These are phyloP conservation scores for Pseudocercospora pini-densiflorae DNA, from an alignment of 2,329 filamentous ascomycete species.

Conservation along the genomic window DNA sequence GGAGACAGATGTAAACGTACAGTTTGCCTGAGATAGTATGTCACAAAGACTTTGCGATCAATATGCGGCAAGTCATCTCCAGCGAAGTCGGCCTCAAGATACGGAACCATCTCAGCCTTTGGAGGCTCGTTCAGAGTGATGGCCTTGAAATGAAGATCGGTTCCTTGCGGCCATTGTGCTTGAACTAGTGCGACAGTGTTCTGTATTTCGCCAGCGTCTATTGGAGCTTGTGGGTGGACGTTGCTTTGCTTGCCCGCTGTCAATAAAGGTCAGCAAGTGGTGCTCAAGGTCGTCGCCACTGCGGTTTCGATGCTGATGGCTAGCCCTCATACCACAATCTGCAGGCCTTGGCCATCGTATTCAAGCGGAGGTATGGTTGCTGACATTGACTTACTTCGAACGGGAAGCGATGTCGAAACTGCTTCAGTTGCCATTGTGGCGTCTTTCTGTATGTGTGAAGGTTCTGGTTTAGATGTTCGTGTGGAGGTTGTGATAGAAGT, in stretches of 20 bases:
- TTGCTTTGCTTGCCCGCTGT: slow-evolving; percentile 27
- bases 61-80: slow-evolving; percentile 49
- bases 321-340: background rate
- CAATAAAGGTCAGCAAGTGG: background rate
- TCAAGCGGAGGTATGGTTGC: no score
- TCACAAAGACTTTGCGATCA: slow-evolving; percentile 55
- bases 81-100: slow-evolving; percentile 38
- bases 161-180: slow-evolving; percentile 59
- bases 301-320: background rate
- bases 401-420: slow-evolving; percentile 30
- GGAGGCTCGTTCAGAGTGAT: slow-evolving; percentile 54
- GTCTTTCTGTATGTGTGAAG: background rate
- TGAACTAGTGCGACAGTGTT: slow-evolving; percentile 56
- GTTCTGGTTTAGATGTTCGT: background rate
- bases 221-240: slow-evolving; percentile 64
- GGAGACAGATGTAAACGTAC: slow-evolving; percentile 44
- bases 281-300: background rate
- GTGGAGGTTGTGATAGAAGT: background rate
- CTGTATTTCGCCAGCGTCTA: slow-evolving; percentile 62
- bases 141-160: slow-evolving; percentile 67
- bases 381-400: slow-evolving; percentile 17
- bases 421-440: slow-evolving; percentile 25
- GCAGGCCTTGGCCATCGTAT: background rate
- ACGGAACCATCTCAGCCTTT: slow-evolving; percentile 39
- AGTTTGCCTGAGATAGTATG: slow-evolving; percentile 63